Percentiles rank a stretch among this genome's conserved stretches.
Evolutionary conservation across 306 rosid genomes (phyloP).

Genomic region (Macrotyloma uniflorum): DNA sequence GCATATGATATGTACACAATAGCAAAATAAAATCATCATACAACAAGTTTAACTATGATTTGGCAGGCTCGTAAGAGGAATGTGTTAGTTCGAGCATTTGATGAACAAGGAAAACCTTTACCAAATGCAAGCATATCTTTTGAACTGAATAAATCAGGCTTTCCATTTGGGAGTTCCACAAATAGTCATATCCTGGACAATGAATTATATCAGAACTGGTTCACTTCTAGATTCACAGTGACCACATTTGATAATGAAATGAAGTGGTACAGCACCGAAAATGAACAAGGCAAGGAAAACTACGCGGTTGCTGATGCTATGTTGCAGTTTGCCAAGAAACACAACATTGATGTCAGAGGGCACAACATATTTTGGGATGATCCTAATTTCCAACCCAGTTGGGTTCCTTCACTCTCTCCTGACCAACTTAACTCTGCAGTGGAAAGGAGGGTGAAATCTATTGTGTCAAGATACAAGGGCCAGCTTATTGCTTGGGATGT

Average conservation of each 20-base stretch:
- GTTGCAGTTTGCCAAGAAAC: conserved; percentile 54
- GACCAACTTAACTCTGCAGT: conserved; percentile 43
- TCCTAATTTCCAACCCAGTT: conserved; percentile 47
- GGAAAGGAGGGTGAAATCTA: conserved; percentile 45
- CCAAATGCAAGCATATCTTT: conserved; percentile 52
- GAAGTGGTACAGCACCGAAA: conserved; percentile 81
- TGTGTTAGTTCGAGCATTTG: conserved; percentile 50
- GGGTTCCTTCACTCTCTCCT: conserved; percentile 58
- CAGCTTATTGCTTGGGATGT: conserved; percentile 80
- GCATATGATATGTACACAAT: too few relatives aligned
- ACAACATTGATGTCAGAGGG: conserved; percentile 61
- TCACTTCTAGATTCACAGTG: conserved; percentile 61
- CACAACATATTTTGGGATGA: conserved; percentile 81
- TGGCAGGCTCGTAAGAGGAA: conserved; percentile 60
- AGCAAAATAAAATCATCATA: too few relatives aligned
- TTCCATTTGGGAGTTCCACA: conserved; percentile 69
- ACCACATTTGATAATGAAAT: conserved; percentile 72
- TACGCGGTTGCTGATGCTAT: conserved; percentile 57
- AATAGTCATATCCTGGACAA: conserved; percentile 60
- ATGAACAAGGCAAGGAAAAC: conserved; percentile 44
- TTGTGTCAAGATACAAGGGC: conserved; percentile 61
- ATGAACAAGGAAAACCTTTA: conserved; percentile 58
- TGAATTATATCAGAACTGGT: conserved; percentile 65
- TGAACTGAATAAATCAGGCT: conserved; percentile 25
- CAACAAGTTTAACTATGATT: background rate